Conservation (phyloP, 2,329 filamentous ascomycete species). For the Venturia carpophila region DNA sequence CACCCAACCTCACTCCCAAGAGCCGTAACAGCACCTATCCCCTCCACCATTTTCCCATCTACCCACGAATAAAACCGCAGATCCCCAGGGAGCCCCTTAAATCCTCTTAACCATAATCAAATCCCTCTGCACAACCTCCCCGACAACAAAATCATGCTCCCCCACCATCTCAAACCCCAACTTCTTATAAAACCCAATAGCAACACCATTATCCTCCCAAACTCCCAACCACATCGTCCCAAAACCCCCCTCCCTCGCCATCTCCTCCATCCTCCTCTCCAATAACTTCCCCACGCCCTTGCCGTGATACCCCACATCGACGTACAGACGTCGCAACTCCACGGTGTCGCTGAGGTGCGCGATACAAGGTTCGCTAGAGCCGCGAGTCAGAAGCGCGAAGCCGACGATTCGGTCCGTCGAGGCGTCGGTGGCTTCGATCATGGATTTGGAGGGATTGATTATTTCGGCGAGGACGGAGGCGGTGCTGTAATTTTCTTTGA, state of each 20-base stretch:
- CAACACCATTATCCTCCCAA: conserved; percentile 40
- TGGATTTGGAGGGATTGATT: not conserved
- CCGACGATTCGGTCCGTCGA: conserved; percentile 28
- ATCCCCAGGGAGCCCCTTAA: not conserved
- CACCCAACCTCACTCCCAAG: too few species aligned
- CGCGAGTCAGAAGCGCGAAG: conserved; percentile 36
- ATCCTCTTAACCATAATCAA: conserved; percentile 35
- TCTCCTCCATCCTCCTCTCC: conserved; percentile 3
- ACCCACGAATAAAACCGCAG: too few species aligned
- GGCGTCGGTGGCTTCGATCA: conserved; percentile 9
- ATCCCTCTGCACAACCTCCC: conserved; percentile 37
- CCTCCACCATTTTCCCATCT: too few species aligned
- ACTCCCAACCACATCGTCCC: conserved; percentile 40
- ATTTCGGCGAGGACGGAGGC: not conserved
- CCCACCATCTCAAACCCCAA: conserved; percentile 37
- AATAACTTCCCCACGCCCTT: conserved; percentile 34
- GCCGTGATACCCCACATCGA: conserved; percentile 32
- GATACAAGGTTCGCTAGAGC: conserved; percentile 35
- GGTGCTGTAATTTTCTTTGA: conserved; percentile 2
- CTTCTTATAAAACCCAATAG: conserved; percentile 35
- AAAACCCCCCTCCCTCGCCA: conserved; percentile 34
- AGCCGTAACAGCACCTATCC: too few species aligned
- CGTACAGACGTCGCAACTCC: conserved; percentile 41
- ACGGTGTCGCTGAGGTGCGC: conserved; percentile 26
- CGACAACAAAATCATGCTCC: conserved; percentile 37